These are phyloP conservation scores for Zalaria obscura DNA, from an alignment of 2,329 filamentous ascomycete genomes.

Conservation along the genomic window DNA sequence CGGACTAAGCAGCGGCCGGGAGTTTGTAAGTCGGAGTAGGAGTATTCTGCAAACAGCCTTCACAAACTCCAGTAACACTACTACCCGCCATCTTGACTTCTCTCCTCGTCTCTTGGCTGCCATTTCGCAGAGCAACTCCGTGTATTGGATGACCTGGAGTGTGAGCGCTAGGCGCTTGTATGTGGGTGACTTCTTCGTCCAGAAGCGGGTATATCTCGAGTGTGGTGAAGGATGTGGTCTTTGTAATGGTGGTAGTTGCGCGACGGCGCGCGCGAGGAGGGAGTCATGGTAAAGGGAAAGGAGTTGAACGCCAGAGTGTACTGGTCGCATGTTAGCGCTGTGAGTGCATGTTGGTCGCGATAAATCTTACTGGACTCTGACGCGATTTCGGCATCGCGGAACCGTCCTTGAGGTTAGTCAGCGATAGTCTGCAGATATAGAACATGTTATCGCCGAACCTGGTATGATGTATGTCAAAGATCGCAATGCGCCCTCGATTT, in stretches of 20 bases:
- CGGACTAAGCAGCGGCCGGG: conserved; percentile 68
- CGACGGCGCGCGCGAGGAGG: conserved; percentile 55
- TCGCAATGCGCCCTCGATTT: conserved; percentile 85
- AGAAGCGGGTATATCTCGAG: conserved; percentile 50
- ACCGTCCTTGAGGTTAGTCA: conserved; percentile 44
- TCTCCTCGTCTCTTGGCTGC: conserved; percentile 75
- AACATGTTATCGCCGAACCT: conserved; percentile 31
- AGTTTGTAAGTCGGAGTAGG: conserved; percentile 69
- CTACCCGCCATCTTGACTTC: conserved; percentile 68
- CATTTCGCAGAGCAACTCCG: conserved; percentile 96
- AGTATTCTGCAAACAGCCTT: conserved; percentile 77
- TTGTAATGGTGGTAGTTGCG: conserved; percentile 38
- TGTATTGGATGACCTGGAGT: conserved; percentile 85
- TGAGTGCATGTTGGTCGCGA: neutral
- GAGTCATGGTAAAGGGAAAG: conserved; percentile 88
- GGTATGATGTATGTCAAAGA: conserved; percentile 94
- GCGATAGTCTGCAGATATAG: neutral
- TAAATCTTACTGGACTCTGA: conserved; percentile 59
- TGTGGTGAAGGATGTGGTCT: conserved; percentile 37
- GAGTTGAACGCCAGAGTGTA: conserved; percentile 79
- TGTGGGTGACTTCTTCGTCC: conserved; percentile 45
- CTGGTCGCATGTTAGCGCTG: conserved; percentile 20
- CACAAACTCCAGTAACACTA: conserved; percentile 70
- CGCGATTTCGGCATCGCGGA: conserved; percentile 84
- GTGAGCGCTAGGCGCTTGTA: conserved; percentile 73